Evolutionary conservation across 2,329 filamentous ascomycete species (phyloP), one percentile per base, ranked within the genome.

Genomic region (Aschersonia sp.): DNA sequence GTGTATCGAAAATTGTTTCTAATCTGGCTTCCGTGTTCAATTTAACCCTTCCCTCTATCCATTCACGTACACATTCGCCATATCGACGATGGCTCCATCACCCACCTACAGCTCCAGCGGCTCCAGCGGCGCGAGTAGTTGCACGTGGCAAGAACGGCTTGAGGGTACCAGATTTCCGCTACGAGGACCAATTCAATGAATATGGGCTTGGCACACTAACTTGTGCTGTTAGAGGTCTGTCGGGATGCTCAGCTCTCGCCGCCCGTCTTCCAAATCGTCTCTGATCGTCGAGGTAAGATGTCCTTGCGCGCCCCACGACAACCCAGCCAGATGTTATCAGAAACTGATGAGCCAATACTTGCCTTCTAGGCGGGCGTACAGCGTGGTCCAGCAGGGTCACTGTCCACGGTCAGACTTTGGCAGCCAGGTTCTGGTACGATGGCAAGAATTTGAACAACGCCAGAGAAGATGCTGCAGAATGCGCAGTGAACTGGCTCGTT

Each of bases 401-500:
- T n/a, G 76, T 94, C 50, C 72, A 77, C 56, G 82, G 81, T 47
- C 68, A 74, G 46, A 73, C 68, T 44, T 74, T 86, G 57, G 62
- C 74, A n/a, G 88, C 88, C 44, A 78, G 87, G 52, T 94, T 80
- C 67, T 95, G 87, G 87, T 95, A 94, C 66, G 89, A 94, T 64
- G 88, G 88, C 51, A 80, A 87, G 61, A 88, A 87, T 60, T 74
- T 91, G 64, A 80, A 89, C 71, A 94, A 94, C 59, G 88, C 88
- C 50, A 83, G 80, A 66, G 89, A 95, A 65, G 89, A 95, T 62
- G 89, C 87, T n/a, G 88, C 89, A 54, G 87, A 95, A 66, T 76
- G 84, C 52, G 88, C 88, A 30, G 64, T 85, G 51, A 75, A 72
- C 58, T 75, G 73, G 65, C 64, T 85, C 48, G 66, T 55, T 49